These are phyloP conservation scores for Lactuca saligna DNA, from an alignment of 129 eudicot species.

Conservation along the genomic window DNA sequence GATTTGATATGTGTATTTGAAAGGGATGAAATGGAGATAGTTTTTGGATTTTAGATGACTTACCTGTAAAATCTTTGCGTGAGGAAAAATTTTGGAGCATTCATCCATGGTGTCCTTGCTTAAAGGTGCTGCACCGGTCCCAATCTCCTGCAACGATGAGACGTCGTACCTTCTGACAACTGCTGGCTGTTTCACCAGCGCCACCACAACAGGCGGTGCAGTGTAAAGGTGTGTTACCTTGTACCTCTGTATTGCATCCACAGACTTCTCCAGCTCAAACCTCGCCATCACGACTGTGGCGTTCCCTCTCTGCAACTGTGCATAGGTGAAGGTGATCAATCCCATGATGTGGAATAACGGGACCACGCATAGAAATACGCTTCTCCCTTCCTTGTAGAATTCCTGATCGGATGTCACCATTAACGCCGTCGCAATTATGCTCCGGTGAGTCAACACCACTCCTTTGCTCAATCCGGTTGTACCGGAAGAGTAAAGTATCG, in stretches of 20 bases:
- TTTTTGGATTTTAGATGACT: background rate
- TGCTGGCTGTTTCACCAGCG: slow-evolving; percentile 30
- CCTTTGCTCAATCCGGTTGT: slow-evolving; percentile 55
- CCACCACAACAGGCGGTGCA: slow-evolving; percentile 44
- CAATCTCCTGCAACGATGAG: slow-evolving; percentile 28
- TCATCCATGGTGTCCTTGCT: slow-evolving; percentile 38
- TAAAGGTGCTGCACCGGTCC: slow-evolving; percentile 46
- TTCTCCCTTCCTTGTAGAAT: slow-evolving; percentile 24
- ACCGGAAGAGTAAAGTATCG: slow-evolving; percentile 45
- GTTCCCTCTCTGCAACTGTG: slow-evolving; percentile 37
- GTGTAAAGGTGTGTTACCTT: slow-evolving; percentile 37
- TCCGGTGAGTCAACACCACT: slow-evolving; percentile 41
- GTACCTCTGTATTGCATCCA: slow-evolving; percentile 35
- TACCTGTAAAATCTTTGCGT: slow-evolving; percentile 34
- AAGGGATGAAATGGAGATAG: background rate
- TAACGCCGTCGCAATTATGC: slow-evolving; percentile 39
- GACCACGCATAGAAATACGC: slow-evolving; percentile 38
- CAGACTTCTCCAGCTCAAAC: slow-evolving; percentile 34
- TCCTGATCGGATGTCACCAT: slow-evolving; percentile 36
- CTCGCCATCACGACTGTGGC: slow-evolving; percentile 41
- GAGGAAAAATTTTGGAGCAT: slow-evolving; percentile 31
- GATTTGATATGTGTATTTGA: background rate
- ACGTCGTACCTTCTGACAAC: slow-evolving; percentile 23
- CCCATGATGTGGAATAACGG: slow-evolving; percentile 53
- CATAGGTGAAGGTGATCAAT: slow-evolving; percentile 23